A percentile compares a stretch with the other conserved stretches of the same genome.
These are phyloP conservation scores for Cucumis melo DNA, from an alignment of 306 rosid species.

Conservation along the genomic window DNA sequence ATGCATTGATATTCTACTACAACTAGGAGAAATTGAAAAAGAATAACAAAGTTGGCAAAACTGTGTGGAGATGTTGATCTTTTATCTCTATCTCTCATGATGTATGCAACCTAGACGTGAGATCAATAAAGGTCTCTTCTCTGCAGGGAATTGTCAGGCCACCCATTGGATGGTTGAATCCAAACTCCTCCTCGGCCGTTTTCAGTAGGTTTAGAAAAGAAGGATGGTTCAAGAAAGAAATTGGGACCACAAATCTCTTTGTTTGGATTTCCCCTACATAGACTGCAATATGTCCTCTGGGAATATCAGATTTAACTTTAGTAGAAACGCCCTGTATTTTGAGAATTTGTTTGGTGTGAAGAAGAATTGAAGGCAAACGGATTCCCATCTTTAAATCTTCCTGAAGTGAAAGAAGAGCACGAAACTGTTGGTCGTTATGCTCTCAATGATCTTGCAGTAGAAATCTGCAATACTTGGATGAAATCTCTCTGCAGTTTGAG, in stretches of 20 bases:
- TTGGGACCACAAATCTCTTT: slow-evolving; percentile 30
- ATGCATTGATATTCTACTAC: background rate
- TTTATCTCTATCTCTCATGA: background rate
- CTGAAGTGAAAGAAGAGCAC: background rate
- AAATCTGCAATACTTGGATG: background rate
- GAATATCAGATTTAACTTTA: slow-evolving; percentile 11
- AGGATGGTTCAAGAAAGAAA: slow-evolving; percentile 27
- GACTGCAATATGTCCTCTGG: slow-evolving; percentile 36
- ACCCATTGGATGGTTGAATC: slow-evolving; percentile 44
- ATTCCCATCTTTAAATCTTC: background rate
- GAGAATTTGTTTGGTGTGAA: slow-evolving; percentile 4
- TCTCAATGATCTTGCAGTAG: background rate
- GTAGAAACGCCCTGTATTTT: background rate
- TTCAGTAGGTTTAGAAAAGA: slow-evolving; percentile 25
- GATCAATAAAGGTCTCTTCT: slow-evolving; percentile 23
- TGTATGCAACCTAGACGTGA: slow-evolving; percentile 14
- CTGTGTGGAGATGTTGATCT: background rate
- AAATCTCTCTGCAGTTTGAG: slow-evolving; percentile 6
- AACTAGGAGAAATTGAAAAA: background rate
- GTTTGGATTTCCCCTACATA: slow-evolving; percentile 34
- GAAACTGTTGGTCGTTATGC: background rate
- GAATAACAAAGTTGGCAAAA: background rate
- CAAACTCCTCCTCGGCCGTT: slow-evolving; percentile 38
- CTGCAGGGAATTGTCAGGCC: slow-evolving; percentile 43
- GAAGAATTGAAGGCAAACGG: slow-evolving; percentile 5